Percentiles rank a stretch among this genome's conserved stretches.
phyloP scores from a whole-genome alignment of 345 rosid genomes.

The Eutrema yunnanense region DNA sequence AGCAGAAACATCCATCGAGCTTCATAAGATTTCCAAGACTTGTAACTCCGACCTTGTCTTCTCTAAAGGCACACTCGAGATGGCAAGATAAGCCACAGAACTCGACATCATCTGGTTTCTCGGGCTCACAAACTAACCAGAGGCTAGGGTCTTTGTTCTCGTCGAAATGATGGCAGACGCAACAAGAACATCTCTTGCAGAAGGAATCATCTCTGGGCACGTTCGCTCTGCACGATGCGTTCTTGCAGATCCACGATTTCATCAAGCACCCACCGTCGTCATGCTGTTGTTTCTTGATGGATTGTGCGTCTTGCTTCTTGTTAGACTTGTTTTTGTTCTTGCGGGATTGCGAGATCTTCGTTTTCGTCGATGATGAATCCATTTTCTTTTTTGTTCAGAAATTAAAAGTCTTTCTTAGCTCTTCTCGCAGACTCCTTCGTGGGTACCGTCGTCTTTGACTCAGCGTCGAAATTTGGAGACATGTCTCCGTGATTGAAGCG shows the following conservation, averaged over 20 bases:
- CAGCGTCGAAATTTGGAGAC: not conserved
- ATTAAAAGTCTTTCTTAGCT: slow-evolving; percentile 4
- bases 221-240: slow-evolving; percentile 33
- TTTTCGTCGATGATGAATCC: slow-evolving; percentile 48
- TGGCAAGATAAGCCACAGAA: slow-evolving; percentile 94
- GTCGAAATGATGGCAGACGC: slow-evolving; percentile 85
- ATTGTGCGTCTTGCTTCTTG: slow-evolving; percentile 56
- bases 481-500: not conserved
- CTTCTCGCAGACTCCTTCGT: not conserved
- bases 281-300: not conserved
- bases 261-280: slow-evolving; percentile 31
- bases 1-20: slow-evolving; percentile 56
- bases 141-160: slow-evolving; percentile 53
- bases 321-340: slow-evolving; percentile 39
- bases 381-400: slow-evolving; percentile 8
- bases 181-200: slow-evolving; percentile 97
- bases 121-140: slow-evolving; percentile 35
- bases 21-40: slow-evolving; percentile 15
- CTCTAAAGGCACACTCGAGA: slow-evolving; percentile 84
- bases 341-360: slow-evolving; percentile 57
- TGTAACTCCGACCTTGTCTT: slow-evolving; percentile 75
- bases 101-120: slow-evolving; percentile 30
- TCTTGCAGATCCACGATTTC: slow-evolving; percentile 53
- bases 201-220: slow-evolving; percentile 67
- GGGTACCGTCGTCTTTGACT: not conserved